Evolutionary conservation across 169 alveolate genomes (phyloP).

Genomic region (Cyclospora cayetanensis): DNA sequence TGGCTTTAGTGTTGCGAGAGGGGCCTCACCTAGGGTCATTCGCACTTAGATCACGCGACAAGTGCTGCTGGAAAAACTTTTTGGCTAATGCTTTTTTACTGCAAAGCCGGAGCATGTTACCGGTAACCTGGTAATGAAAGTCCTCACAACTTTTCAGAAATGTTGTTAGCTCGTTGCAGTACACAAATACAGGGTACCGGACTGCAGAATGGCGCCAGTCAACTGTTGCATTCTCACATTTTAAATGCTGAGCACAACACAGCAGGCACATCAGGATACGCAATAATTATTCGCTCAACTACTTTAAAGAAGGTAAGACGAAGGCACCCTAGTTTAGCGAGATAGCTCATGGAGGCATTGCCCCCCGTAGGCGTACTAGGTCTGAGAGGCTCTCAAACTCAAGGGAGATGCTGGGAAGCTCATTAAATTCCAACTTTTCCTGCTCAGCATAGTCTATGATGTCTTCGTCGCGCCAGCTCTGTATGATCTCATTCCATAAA

Average conservation of each 20-base stretch:
- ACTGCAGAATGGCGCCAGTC: slow-evolving; percentile 37
- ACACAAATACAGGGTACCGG: slow-evolving; percentile 68
- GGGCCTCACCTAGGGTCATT: slow-evolving; percentile 64
- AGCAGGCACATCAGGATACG: neutral
- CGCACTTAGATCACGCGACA: slow-evolving; percentile 44
- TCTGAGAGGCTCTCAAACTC: slow-evolving; percentile 17
- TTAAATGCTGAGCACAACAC: slow-evolving; percentile 1
- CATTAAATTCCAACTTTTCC: slow-evolving; percentile 60
- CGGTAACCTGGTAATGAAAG: slow-evolving; percentile 64
- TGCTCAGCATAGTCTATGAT: slow-evolving; percentile 46
- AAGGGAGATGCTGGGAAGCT: slow-evolving; percentile 50
- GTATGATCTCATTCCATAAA: slow-evolving; percentile 68
- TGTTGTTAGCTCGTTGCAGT: slow-evolving; percentile 61
- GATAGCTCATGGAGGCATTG: neutral
- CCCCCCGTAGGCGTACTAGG: slow-evolving; percentile 9
- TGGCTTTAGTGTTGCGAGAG: neutral
- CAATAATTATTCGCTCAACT: too few species aligned
- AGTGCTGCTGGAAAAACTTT: slow-evolving; percentile 47
- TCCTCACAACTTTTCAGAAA: slow-evolving; percentile 62
- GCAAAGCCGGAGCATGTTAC: slow-evolving; percentile 61
- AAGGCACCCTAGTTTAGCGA: neutral
- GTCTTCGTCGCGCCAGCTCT: slow-evolving; percentile 70
- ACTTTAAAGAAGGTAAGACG: neutral
- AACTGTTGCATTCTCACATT: neutral
- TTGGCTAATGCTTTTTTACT: slow-evolving; percentile 36